A percentile compares a stretch with the other conserved stretches of the same genome.
Evolutionary conservation across 352 stramenopile genomes (phyloP).

Genomic region (Pythium inflatum): DNA sequence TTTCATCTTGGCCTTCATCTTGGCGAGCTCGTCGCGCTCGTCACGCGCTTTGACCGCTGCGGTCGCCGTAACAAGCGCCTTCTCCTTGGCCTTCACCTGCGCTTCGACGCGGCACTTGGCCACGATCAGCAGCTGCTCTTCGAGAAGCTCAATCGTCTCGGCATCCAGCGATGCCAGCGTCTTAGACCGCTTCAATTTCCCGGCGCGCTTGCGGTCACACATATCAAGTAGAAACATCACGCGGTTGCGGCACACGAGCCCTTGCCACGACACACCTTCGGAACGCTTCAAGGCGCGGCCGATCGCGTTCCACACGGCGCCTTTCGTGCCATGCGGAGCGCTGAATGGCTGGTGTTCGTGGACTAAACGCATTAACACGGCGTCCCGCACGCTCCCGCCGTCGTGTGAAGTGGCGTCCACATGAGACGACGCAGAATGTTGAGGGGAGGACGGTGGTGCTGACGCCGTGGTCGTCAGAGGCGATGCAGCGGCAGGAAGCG

Average conservation of each 20-base stretch:
- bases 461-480: background rate
- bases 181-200: background rate
- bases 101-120: slow-evolving; percentile 9
- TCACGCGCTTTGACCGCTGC: background rate
- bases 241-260: slow-evolving; percentile 7
- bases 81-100: slow-evolving; percentile 12
- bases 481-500: too few species aligned
- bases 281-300: background rate
- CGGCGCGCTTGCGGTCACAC: slow-evolving; percentile 7
- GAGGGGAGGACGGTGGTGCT: too few species aligned
- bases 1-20: slow-evolving; percentile 10
- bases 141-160: slow-evolving; percentile 4
- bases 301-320: slow-evolving; percentile 14
- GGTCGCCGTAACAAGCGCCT: background rate
- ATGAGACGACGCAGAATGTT: too few species aligned
- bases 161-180: slow-evolving; percentile 1
- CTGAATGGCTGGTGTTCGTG: slow-evolving; percentile 6
- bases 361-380: slow-evolving; percentile 15
- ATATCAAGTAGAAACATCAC: slow-evolving; percentile 8
- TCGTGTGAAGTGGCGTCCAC: too few species aligned
- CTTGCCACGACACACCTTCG: background rate
- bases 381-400: slow-evolving; percentile 2
- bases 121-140: slow-evolving; percentile 5
- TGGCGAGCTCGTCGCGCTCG: background rate
- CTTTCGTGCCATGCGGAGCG: slow-evolving; percentile 19